Conservation (phyloP, 2,329 filamentous ascomycete species). For the Hymenotorrendiella dingleyae region DNA sequence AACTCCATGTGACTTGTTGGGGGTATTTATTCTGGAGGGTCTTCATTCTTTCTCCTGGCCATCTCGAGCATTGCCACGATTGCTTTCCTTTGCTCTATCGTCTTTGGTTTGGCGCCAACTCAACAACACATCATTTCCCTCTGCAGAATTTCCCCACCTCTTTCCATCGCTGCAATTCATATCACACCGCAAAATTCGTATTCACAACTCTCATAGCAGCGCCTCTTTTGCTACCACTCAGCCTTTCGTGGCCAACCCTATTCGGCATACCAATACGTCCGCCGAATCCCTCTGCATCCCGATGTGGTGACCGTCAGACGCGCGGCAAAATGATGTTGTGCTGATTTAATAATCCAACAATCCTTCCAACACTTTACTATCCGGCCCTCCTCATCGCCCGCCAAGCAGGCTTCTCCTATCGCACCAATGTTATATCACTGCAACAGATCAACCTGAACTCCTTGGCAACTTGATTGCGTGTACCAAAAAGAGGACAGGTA, state of each 20-base stretch:
- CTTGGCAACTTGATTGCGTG: constrained; percentile 2
- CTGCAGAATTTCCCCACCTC: not conserved
- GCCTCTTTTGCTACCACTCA: not conserved
- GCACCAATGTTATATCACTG: not conserved
- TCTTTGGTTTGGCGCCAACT: not conserved
- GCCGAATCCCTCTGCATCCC: not conserved
- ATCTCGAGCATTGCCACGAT: no score
- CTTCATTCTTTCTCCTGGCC: no score
- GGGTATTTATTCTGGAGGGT: no score
- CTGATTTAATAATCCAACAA: no score
- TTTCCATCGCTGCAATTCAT: no score
- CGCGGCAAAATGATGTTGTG: constrained; percentile 4
- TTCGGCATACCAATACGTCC: not conserved
- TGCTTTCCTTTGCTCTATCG: no score
- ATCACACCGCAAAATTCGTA: constrained; percentile 5
- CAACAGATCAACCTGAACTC: not conserved
- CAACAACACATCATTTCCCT: constrained; percentile 1
- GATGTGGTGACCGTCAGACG: constrained; percentile 6
- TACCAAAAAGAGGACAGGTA: no score
- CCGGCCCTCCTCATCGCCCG: no score
- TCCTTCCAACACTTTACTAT: no score
- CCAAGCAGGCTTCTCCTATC: constrained; percentile 4
- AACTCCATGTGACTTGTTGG: no score
- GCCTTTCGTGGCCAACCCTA: no score
- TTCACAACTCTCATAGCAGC: not conserved